Percentiles rank a stretch among this genome's conserved stretches.
phyloP scores from a whole-genome alignment of 192 early-diverging fungal species.

The Podila horticola region DNA sequence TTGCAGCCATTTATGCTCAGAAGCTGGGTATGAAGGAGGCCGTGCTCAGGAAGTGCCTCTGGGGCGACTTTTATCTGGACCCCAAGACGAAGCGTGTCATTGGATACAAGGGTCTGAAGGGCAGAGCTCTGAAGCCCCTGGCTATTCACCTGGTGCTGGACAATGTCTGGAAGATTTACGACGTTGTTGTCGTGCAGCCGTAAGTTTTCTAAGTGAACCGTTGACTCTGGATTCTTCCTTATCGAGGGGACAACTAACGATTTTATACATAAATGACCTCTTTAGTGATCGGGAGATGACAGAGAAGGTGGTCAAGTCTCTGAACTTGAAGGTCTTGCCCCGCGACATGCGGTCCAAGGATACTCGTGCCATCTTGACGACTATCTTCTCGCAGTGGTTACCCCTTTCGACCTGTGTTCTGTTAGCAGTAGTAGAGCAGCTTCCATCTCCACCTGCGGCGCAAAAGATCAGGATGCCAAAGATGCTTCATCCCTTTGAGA shows the following conservation, averaged over 20 bases:
- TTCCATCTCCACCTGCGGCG: conserved; percentile 87
- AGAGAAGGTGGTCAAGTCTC: conserved; percentile 91
- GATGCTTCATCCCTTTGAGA: conserved; percentile 72
- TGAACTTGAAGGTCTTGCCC: conserved; percentile 90
- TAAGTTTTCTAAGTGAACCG: conserved; percentile 35
- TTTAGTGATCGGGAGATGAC: conserved; percentile 79
- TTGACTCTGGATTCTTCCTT: not conserved
- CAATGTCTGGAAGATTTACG: conserved; percentile 96
- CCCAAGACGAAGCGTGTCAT: conserved; percentile 94
- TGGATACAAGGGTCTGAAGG: conserved; percentile 85
- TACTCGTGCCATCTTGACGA: conserved; percentile 73
- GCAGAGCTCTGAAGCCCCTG: conserved; percentile 88
- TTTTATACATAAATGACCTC: not conserved
- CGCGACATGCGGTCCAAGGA: conserved; percentile 92
- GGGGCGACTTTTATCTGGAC: conserved; percentile 98
- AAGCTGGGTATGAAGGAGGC: conserved; percentile 88
- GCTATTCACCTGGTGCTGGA: conserved; percentile 96
- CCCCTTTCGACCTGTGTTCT: conserved; percentile 91
- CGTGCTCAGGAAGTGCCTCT: conserved; percentile 83
- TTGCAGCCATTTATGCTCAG: conserved; percentile 90
- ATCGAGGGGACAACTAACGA: not conserved
- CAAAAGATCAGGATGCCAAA: conserved; percentile 83
- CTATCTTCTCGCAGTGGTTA: conserved; percentile 95
- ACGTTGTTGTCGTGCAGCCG: conserved; percentile 73
- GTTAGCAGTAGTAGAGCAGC: conserved; percentile 84